Conservation (phyloP, 129 eudicot species). For the Silybum marianum region DNA sequence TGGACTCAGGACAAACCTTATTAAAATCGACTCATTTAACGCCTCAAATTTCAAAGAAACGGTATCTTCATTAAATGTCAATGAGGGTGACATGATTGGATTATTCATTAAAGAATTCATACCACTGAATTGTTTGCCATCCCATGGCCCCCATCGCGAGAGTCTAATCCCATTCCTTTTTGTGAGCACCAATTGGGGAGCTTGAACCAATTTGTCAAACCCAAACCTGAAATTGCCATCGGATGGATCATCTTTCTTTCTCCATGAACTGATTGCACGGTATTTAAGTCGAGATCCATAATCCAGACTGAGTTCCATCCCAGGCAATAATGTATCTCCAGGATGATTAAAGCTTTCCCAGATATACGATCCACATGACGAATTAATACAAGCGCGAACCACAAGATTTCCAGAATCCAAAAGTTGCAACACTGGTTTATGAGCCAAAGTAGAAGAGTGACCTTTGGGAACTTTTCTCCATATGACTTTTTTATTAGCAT, state of each 20-base stretch:
- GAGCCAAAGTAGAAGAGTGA: constrained; percentile 1
- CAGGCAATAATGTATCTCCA: constrained; percentile 49
- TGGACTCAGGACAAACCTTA: constrained; percentile 44
- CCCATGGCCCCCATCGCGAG: constrained; percentile 65
- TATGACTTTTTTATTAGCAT: constrained; percentile 15
- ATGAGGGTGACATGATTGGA: constrained; percentile 26
- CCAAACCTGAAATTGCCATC: constrained; percentile 42
- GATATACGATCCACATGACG: constrained; percentile 15
- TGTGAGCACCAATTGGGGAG: constrained; percentile 43
- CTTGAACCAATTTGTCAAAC: constrained; percentile 35
- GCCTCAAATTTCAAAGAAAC: constrained; percentile 35
- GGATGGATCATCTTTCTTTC: constrained; percentile 43
- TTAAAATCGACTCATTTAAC: constrained; percentile 30
- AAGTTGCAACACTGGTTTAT: constrained; percentile 38
- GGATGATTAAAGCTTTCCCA: constrained; percentile 49
- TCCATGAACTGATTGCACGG: constrained; percentile 47
- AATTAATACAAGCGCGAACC: constrained; percentile 32
- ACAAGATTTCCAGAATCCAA: constrained; percentile 55
- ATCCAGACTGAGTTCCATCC: constrained; percentile 48
- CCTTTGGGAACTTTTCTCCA: constrained; percentile 34
- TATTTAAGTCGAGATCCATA: constrained; percentile 25
- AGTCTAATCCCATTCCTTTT: constrained; percentile 27
- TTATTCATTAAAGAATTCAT: constrained; percentile 35
- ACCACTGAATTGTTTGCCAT: constrained; percentile 48
- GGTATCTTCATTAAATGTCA: constrained; percentile 24